A percentile compares a stretch with the other conserved stretches of the same genome.
These are phyloP conservation scores for Apiotrichum laibachii DNA, from an alignment of 1,284 basidiomycete species.

Conservation along the genomic window DNA sequence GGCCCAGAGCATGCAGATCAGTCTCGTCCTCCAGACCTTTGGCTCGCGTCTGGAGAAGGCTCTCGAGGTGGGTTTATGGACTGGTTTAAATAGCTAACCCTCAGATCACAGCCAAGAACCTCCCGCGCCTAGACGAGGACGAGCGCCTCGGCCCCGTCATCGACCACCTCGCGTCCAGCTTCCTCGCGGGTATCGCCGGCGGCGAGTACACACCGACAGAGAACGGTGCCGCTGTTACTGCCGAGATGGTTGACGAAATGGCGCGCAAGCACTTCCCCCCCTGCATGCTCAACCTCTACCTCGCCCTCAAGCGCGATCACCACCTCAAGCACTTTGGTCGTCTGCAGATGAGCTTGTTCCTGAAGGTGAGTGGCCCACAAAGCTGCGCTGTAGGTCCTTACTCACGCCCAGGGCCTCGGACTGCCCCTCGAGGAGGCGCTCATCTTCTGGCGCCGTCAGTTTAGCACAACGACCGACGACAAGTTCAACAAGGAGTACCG, in stretches of 20 bases:
- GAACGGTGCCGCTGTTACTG: constrained; percentile 65
- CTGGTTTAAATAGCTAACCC: background rate
- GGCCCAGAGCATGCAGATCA: constrained; percentile 74
- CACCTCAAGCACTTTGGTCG: constrained; percentile 93
- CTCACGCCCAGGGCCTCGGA: constrained; percentile 69
- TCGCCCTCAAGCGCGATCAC: constrained; percentile 69
- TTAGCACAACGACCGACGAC: constrained; percentile 77
- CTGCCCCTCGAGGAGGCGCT: constrained; percentile 93
- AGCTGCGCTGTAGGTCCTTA: constrained; percentile 10
- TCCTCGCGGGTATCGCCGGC: constrained; percentile 75
- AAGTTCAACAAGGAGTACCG: constrained; percentile 98
- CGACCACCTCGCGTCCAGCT: constrained; percentile 88
- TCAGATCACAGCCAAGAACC: constrained; percentile 77
- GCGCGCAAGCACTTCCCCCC: constrained; percentile 87
- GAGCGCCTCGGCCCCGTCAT: constrained; percentile 87
- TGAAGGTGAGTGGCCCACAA: constrained; percentile 65
- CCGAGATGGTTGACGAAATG: constrained; percentile 90
- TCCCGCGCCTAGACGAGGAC: constrained; percentile 95
- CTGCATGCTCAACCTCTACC: constrained; percentile 92
- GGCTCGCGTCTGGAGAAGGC: constrained; percentile 69
- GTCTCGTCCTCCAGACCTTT: constrained; percentile 87
- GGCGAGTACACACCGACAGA: constrained; percentile 48
- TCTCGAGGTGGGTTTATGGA: constrained; percentile 63
- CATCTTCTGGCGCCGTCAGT: constrained; percentile 88
- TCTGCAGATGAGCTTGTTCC: constrained; percentile 87